phyloP scores from a whole-genome alignment of 345 rosid species.

The Camelina sativa region DNA sequence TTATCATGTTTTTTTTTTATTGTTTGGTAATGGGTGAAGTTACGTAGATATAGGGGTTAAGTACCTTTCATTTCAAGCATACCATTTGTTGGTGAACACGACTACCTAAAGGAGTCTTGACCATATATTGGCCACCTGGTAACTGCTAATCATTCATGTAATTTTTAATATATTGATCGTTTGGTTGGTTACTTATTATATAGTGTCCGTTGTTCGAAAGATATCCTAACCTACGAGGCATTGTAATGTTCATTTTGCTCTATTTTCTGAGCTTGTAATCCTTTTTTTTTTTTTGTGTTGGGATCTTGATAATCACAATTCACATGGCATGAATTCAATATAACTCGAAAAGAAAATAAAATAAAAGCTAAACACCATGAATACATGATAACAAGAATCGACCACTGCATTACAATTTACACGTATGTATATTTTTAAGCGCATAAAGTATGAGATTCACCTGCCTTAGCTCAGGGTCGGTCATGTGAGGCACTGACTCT shows the following conservation, averaged over 20 bases:
- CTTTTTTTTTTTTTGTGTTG: background rate
- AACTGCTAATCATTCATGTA: background rate
- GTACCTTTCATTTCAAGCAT: conserved; percentile 37
- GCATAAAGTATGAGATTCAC: no score
- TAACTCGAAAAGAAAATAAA: no score
- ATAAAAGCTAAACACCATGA: no score
- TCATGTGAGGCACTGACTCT: background rate
- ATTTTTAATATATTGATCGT: background rate
- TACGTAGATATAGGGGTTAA: conserved; percentile 15
- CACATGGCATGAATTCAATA: background rate
- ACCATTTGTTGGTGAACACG: conserved; percentile 31
- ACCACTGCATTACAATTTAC: no score
- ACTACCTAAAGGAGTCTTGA: conserved; percentile 21
- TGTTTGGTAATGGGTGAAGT: conserved; percentile 31
- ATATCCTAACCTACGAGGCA: background rate
- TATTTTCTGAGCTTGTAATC: background rate
- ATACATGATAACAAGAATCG: no score
- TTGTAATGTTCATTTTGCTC: background rate
- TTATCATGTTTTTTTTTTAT: background rate
- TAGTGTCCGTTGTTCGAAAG: background rate
- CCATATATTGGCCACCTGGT: conserved; percentile 11
- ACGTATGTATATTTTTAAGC: no score
- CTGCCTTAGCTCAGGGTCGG: no score
- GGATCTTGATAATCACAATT: background rate
- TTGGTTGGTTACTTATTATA: background rate